Evolutionary conservation across 2,329 filamentous ascomycete species (phyloP), one percentile per base, ranked within the genome.

Genomic region (Phialophora tarda): DNA sequence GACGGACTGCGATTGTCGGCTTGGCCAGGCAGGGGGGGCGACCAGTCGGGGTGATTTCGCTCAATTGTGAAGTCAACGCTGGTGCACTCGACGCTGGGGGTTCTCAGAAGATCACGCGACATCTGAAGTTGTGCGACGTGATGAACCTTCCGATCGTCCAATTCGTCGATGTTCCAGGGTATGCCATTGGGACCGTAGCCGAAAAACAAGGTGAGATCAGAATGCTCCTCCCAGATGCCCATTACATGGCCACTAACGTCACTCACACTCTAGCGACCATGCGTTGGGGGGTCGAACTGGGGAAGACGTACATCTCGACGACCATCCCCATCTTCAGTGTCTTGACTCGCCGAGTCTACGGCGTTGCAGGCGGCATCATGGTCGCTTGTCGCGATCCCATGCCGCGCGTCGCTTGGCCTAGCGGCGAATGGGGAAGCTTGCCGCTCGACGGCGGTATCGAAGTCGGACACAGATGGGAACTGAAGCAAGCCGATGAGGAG

Each of bases 381-480:
- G 77, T 88, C 0, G 86, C 87, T 50, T 85, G 82, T 61, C 82
- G 87, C 8, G 85, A 89, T 65, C 87, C 87, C 0, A 78, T 84
- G 26, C 84, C 85, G 79, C 82, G 86, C 51, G 82, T 89, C 14
- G 86, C 86, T 8, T 89, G 59, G 59, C 55, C 87, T 87, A 0
- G 85, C 82, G 38, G 86, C 86, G 0, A 81, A 87, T 89, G 86
- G 85, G 86, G 86, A 0, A 86, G 83, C 10, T 74, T 89, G 3
- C 87, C 87, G 0, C 77, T 89, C 0, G 85, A 88, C 61, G 87
- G 87, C 2, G 87, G 87, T 0, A 88, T 89, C 38, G 86, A 89
- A 71, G 32, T 34, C 32, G 32, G 32, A 34, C 32, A 34, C 32
- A 34, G 32, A 12, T 34, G 32, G 32, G 87, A 89, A 70, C 74